Percentiles rank a stretch among this genome's conserved stretches.
Evolutionary conservation across 2,329 filamentous ascomycete genomes (phyloP).

Genomic region (Exophiala mesophila): DNA sequence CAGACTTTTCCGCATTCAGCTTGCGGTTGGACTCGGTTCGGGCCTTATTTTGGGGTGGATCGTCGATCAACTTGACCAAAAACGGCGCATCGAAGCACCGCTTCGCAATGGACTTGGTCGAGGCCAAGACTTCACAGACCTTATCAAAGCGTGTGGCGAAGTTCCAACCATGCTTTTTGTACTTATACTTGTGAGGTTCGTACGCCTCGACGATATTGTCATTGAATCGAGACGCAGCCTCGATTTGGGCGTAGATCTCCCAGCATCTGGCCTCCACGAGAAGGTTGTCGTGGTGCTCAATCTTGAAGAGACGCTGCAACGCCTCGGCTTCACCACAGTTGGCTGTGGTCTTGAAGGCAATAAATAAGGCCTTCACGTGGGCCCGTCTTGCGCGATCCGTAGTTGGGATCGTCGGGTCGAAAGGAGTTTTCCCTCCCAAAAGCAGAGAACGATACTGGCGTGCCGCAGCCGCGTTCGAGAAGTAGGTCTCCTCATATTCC

Average conservation of each 20-base stretch:
- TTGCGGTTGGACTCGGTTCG: conserved; percentile 33
- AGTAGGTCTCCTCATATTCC: too few species aligned
- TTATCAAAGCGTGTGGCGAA: conserved; percentile 27
- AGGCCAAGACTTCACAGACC: conserved; percentile 16
- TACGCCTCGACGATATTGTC: conserved; percentile 27
- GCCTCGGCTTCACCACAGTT: conserved; percentile 30
- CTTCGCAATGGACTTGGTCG: conserved; percentile 38
- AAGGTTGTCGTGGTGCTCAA: conserved; percentile 24
- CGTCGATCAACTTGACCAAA: conserved; percentile 33
- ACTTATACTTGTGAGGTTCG: conserved; percentile 25
- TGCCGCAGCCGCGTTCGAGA: background rate
- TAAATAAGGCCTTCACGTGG: conserved; percentile 30
- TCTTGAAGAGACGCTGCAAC: conserved; percentile 32
- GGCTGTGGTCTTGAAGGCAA: conserved; percentile 31
- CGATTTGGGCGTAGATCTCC: conserved; percentile 31
- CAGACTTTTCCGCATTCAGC: conserved; percentile 32
- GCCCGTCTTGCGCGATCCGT: conserved; percentile 22
- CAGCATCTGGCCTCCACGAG: conserved; percentile 32
- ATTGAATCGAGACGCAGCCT: conserved; percentile 24
- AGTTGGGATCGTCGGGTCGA: conserved; percentile 29
- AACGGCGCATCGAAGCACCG: conserved; percentile 35
- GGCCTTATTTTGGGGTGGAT: conserved; percentile 30
- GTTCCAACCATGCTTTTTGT: conserved; percentile 13
- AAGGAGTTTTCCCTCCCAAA: conserved; percentile 1
- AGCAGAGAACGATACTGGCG: conserved; percentile 16